phyloP scores from a whole-genome alignment of 75 land plant species.

The Picea sitchensis region DNA sequence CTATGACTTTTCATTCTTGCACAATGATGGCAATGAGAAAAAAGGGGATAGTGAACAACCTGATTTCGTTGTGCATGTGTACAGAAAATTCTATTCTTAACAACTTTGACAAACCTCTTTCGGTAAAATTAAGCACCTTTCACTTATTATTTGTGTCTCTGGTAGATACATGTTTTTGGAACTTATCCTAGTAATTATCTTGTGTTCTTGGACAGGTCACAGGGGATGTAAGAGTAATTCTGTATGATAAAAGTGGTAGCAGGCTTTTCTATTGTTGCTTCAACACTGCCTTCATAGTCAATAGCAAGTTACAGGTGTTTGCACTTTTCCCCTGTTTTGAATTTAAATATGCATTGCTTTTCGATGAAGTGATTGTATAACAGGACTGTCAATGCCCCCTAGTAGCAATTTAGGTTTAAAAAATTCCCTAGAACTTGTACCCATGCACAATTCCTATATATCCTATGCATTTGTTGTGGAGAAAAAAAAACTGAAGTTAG shows the following conservation, averaged over 20 bases:
- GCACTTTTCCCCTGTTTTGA: not conserved
- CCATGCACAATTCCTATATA: not conserved
- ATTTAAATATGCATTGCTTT: not conserved
- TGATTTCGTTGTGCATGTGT: constrained; percentile 56
- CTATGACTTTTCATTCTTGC: constrained; percentile 40
- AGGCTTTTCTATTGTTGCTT: constrained; percentile 29
- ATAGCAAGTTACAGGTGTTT: constrained; percentile 30
- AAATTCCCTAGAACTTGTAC: not conserved
- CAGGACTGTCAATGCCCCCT: not conserved
- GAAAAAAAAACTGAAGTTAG: not conserved
- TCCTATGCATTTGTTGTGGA: not conserved
- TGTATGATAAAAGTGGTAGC: constrained; percentile 24
- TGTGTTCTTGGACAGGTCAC: constrained; percentile 12
- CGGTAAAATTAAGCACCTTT: constrained; percentile 20
- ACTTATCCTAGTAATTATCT: not conserved
- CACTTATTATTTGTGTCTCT: constrained; percentile 1
- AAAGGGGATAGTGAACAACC: constrained; percentile 27
- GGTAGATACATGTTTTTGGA: not conserved
- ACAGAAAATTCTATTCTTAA: constrained; percentile 40
- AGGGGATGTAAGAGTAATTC: constrained; percentile 28
- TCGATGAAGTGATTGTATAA: not conserved
- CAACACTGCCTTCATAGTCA: constrained; percentile 32
- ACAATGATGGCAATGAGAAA: constrained; percentile 27
- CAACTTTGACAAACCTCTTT: constrained; percentile 56
- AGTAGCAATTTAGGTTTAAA: not conserved